Evolutionary conservation across 257 asterid species (phyloP).

Genomic region (Solanum virginianum): DNA sequence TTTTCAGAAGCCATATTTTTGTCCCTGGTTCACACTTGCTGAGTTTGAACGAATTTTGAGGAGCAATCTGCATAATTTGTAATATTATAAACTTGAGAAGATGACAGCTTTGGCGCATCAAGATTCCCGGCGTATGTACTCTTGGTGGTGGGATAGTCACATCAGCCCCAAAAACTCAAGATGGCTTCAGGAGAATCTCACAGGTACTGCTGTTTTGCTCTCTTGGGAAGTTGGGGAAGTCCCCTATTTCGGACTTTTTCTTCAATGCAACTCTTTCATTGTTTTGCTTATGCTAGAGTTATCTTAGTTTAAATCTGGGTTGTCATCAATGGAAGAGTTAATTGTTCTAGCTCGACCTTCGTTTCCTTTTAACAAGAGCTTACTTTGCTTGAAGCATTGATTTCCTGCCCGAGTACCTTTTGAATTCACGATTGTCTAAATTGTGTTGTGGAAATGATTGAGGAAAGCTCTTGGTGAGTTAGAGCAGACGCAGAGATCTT

Average conservation of each 20-base stretch:
- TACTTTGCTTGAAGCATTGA: neutral
- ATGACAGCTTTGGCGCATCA: conserved; percentile 56
- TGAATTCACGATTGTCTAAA: neutral
- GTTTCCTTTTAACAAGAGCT: neutral
- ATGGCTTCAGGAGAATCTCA: conserved; percentile 97
- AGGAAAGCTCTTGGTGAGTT: neutral
- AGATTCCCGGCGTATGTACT: conserved; percentile 72
- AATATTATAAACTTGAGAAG: conserved; percentile 1
- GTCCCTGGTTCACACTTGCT: neutral
- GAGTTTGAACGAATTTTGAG: neutral
- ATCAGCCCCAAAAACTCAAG: conserved; percentile 92
- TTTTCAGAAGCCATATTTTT: neutral
- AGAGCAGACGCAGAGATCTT: neutral
- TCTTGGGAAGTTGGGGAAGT: neutral
- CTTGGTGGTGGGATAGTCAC: conserved; percentile 99
- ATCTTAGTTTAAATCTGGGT: neutral
- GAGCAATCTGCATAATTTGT: conserved; percentile 5
- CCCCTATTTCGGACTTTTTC: neutral
- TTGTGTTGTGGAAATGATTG: neutral
- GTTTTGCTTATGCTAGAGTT: neutral
- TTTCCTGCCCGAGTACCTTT: neutral
- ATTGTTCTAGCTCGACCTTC: neutral
- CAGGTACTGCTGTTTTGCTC: conserved; percentile 37
- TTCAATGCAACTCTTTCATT: neutral
- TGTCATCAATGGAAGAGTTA: neutral